A percentile compares a stretch with the other conserved stretches of the same genome.
These are phyloP conservation scores for Metroxylon sagu DNA, from an alignment of 176 grass and related monocot genomes.

Conservation along the genomic window DNA sequence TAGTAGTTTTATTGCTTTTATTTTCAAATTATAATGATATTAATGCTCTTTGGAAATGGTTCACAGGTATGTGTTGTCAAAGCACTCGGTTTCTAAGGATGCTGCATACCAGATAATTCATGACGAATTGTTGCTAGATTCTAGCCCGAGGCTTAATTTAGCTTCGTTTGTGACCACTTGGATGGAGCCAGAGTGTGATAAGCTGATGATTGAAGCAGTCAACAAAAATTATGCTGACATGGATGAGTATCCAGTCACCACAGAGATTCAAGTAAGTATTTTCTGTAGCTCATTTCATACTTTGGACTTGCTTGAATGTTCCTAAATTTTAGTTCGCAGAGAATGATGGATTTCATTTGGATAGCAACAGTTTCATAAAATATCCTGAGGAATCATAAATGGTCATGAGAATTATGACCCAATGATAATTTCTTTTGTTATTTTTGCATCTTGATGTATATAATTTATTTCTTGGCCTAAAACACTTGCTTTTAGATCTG, in stretches of 20 bases:
- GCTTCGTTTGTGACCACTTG: constrained; percentile 93
- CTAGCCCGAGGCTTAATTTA: constrained; percentile 85
- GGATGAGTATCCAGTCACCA: constrained; percentile 97
- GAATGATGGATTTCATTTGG: background rate
- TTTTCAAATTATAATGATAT: too few relatives aligned
- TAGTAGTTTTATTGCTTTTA: too few relatives aligned
- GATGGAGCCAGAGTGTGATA: constrained; percentile 94
- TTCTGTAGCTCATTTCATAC: background rate
- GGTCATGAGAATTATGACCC: too few relatives aligned
- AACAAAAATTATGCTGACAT: constrained; percentile 97
- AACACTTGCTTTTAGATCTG: too few relatives aligned
- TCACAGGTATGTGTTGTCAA: constrained; percentile 43
- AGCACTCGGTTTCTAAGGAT: constrained; percentile 55
- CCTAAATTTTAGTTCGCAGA: background rate
- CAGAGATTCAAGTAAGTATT: constrained; percentile 54
- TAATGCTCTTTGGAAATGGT: too few relatives aligned
- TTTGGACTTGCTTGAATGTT: background rate
- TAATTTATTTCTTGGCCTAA: too few relatives aligned
- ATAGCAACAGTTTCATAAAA: too few relatives aligned
- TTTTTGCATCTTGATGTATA: too few relatives aligned
- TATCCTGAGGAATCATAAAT: too few relatives aligned
- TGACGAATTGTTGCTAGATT: constrained; percentile 82
- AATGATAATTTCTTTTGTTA: too few relatives aligned
- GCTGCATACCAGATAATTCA: constrained; percentile 96
- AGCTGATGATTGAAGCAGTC: constrained; percentile 55